Evolutionary conservation across 202 grass and related monocot species (phyloP).

Genomic region (Thinopyrum obtusiflorum): DNA sequence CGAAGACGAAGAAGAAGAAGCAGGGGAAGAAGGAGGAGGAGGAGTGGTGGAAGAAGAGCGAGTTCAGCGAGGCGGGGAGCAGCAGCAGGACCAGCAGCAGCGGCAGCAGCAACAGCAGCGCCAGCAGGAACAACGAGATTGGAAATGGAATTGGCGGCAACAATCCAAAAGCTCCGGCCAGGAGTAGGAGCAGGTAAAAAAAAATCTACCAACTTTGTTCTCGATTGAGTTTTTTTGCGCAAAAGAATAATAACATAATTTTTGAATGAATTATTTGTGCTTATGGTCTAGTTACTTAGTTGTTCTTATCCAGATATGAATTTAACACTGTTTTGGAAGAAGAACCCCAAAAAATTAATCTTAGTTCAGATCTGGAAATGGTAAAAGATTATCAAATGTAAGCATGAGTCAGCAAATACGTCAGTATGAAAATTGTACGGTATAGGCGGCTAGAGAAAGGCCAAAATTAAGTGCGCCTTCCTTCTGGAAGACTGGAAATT

Average conservation of each 20-base stretch:
- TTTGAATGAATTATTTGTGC: background rate
- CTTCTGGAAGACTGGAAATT: constrained; percentile 9
- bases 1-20: background rate
- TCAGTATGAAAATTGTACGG: background rate
- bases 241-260: background rate
- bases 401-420: constrained; percentile 15
- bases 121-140: constrained; percentile 13
- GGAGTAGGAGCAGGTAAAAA: constrained; percentile 45
- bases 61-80: constrained; percentile 57
- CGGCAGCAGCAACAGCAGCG: constrained; percentile 34
- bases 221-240: background rate
- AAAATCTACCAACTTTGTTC: background rate
- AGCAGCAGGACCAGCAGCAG: constrained; percentile 64
- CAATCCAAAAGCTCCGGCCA: constrained; percentile 4
- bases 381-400: background rate
- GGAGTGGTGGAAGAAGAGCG: constrained; percentile 63
- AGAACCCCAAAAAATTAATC: background rate
- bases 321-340: background rate
- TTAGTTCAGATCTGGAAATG: background rate
- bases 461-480: background rate
- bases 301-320: background rate
- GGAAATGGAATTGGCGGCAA: background rate
- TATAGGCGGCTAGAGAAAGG: background rate
- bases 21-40: background rate
- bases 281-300: too few relatives aligned